Evolutionary conservation across 768 basidiomycete species (phyloP).

Genomic region (Leccinum longicurvipes): DNA sequence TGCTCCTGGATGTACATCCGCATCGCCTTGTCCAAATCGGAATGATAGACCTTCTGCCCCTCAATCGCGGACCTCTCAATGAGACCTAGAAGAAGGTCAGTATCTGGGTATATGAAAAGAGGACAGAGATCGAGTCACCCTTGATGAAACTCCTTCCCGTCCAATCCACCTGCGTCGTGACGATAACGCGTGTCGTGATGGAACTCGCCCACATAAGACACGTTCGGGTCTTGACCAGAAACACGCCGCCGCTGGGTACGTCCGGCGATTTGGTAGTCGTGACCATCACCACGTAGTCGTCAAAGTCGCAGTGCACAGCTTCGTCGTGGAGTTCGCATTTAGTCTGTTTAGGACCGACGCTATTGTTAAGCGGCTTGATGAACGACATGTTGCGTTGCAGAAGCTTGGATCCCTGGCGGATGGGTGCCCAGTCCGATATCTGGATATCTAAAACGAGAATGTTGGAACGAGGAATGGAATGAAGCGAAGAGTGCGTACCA

Average conservation of each 20-base stretch:
- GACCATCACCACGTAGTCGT: conserved; percentile 75
- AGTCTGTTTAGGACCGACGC: conserved; percentile 90
- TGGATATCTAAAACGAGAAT: conserved; percentile 70
- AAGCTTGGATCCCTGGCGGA: conserved; percentile 55
- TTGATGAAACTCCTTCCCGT: conserved; percentile 96
- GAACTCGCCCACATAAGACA: conserved; percentile 93
- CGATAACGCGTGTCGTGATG: conserved; percentile 71
- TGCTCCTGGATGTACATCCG: conserved; percentile 86
- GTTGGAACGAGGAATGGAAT: not conserved
- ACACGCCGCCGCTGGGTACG: conserved; percentile 91
- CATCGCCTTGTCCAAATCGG: conserved; percentile 81
- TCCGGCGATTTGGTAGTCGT: conserved; percentile 94
- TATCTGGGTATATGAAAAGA: not conserved
- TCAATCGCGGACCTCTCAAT: conserved; percentile 91
- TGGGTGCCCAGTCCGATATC: conserved; percentile 91
- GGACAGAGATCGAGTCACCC: conserved; percentile 42
- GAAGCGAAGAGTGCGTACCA: conserved; percentile 48
- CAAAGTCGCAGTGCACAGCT: conserved; percentile 72
- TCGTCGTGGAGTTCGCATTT: conserved; percentile 96
- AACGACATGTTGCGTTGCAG: conserved; percentile 91
- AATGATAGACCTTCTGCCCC: conserved; percentile 86
- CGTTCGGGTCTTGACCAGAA: conserved; percentile 90
- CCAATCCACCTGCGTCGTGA: conserved; percentile 94
- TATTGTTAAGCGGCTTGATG: conserved; percentile 86
- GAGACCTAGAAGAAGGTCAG: conserved; percentile 55